Base-by-base conservation (phyloP, 805 yeast genomes). In the Wickerhamomyces rabaulensis region DNA sequence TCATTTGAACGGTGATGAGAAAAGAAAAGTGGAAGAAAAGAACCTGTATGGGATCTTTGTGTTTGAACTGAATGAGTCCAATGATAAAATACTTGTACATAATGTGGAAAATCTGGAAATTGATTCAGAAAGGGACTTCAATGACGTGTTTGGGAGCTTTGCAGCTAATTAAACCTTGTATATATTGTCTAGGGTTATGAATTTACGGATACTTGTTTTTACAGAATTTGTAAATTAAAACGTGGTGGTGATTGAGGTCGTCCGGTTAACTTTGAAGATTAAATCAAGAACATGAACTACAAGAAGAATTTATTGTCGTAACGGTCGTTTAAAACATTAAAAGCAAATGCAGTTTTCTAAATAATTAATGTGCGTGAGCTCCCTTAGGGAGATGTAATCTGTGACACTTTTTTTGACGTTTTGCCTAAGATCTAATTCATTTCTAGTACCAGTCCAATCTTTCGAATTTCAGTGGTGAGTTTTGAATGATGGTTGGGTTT, bases 21-120 rank as follows among this genome's bases (percentile, higher is more conserved):
- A 9, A 20, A 23, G 19, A 15, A 27, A 22, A 13, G 31, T n/a
- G 22, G 42, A 36, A 6, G 44, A 46, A 10, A 41, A 40, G 19
- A 40, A 48, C 21, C 46, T 71, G 3, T 56, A 63, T 29, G 91
- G 91, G 2, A 62, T 80, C 1, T 84, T 84, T 56, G 70, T 83
- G 8, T 84, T 84, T 58, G 91, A 84, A 57, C 67, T 85, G 47
- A 78, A 74, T 54, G 72, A 71, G 19, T 65, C 66, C 21, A 80
- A 82, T 59, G 73, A 76, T 47, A 60, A 69, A 49, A 76, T 85
- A 23, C 41, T 70, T 6, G 86, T 80, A 8, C 87, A 84, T 58
- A 80, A 86, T 2, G 73, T 85, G 25, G 91, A 84, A 52, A 75
- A 80, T 54, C 71, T 84, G 50, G 82, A 82, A 48, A 69, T 82